These are phyloP conservation scores for Trichoderma simmonsii DNA, from an alignment of 2,329 filamentous ascomycete genomes.

Conservation along the genomic window DNA sequence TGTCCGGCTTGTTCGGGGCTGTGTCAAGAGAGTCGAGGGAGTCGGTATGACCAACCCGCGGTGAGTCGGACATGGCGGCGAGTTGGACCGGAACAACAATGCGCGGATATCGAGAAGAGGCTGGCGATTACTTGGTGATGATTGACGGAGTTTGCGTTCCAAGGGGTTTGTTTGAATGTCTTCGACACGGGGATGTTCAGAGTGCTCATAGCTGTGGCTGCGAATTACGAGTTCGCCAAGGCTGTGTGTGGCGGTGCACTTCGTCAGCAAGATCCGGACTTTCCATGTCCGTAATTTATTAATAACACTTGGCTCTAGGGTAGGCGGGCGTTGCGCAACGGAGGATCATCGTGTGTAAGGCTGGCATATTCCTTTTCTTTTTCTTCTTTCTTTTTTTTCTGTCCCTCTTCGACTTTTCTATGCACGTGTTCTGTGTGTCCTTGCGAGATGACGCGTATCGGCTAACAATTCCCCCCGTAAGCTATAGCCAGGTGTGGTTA, in stretches of 20 bases:
- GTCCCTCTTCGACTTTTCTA: not conserved
- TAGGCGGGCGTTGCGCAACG: not conserved
- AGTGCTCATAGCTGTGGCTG: constrained; percentile 13
- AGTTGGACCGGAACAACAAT: constrained; percentile 22
- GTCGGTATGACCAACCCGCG: constrained; percentile 46
- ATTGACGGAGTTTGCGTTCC: constrained; percentile 8
- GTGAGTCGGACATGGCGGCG: constrained; percentile 47
- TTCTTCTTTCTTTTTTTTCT: not conserved
- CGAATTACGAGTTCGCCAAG: constrained; percentile 11
- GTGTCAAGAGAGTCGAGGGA: constrained; percentile 56
- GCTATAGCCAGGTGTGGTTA: not conserved
- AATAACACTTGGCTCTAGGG: not conserved
- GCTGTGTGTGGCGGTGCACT: constrained; percentile 10
- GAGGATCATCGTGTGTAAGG: not conserved
- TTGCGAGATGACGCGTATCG: not conserved
- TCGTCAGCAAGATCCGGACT: constrained; percentile 10
- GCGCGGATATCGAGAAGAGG: constrained; percentile 19
- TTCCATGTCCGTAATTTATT: not conserved
- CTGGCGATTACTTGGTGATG: not conserved
- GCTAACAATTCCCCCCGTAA: not conserved
- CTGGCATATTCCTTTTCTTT: not conserved
- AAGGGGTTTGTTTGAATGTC: constrained; percentile 11
- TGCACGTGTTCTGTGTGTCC: not conserved
- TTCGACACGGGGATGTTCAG: constrained; percentile 10
- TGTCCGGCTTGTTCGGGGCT: constrained; percentile 57